Evolutionary conservation across 805 yeast species (phyloP).

Genomic region (Metschnikowia picachoensis): DNA sequence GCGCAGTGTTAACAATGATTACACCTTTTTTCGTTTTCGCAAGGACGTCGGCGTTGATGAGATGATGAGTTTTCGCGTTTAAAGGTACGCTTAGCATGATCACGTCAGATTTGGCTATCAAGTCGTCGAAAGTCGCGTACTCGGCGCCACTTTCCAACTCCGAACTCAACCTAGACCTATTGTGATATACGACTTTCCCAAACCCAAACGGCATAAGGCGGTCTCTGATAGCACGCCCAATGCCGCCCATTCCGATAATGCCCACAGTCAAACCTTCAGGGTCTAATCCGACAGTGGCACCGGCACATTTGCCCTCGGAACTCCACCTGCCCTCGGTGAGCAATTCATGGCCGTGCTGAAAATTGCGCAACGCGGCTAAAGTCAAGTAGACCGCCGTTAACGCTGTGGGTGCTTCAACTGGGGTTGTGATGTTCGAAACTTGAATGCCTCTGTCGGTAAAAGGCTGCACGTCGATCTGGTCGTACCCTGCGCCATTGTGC

Average conservation of each 20-base stretch:
- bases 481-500: constrained; percentile 76
- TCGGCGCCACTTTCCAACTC: constrained; percentile 68
- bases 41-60: constrained; percentile 57
- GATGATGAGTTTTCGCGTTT: constrained; percentile 66
- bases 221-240: constrained; percentile 76
- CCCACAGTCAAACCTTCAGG: constrained; percentile 78
- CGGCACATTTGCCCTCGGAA: constrained; percentile 38
- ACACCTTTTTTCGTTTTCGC: constrained; percentile 75
- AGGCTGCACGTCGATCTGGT: constrained; percentile 59
- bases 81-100: constrained; percentile 75
- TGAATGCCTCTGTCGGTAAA: constrained; percentile 52
- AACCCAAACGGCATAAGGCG: constrained; percentile 77
- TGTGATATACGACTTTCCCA: constrained; percentile 64
- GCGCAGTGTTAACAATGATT: constrained; percentile 76
- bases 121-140: constrained; percentile 68
- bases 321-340: constrained; percentile 59
- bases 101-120: constrained; percentile 61
- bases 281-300: constrained; percentile 64
- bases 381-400: constrained; percentile 62
- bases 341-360: constrained; percentile 53
- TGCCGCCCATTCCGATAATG: constrained; percentile 84
- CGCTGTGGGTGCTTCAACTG: constrained; percentile 71
- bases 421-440: constrained; percentile 61
- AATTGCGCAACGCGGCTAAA: constrained; percentile 64
- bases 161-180: constrained; percentile 53